A percentile compares a stretch with the other conserved stretches of the same genome.
Evolutionary conservation across 1,284 basidiomycete species (phyloP).

Genomic region (Hymenochaete sp.): DNA sequence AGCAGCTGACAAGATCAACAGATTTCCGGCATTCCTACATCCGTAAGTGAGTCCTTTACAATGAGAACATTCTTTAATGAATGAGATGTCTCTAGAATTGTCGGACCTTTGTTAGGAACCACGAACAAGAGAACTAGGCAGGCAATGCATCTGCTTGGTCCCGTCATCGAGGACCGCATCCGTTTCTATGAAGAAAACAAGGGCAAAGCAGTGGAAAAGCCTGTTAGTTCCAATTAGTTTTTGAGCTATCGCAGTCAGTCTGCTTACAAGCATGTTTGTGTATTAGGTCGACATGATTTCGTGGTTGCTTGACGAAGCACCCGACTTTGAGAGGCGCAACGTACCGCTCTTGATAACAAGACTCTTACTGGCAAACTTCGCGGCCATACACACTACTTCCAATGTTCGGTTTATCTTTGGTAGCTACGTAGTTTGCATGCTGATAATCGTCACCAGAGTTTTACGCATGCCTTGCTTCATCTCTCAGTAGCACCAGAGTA

Average conservation of each 20-base stretch:
- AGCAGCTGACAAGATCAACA: slow-evolving; percentile 23
- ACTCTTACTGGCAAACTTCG: slow-evolving; percentile 26
- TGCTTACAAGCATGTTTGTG: too few species aligned
- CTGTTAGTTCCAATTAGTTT: slow-evolving; percentile 30
- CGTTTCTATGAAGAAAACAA: slow-evolving; percentile 27
- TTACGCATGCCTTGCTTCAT: slow-evolving; percentile 30
- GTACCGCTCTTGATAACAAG: slow-evolving; percentile 19
- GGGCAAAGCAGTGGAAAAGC: slow-evolving; percentile 30
- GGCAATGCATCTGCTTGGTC: slow-evolving; percentile 26
- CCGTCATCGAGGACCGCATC: slow-evolving; percentile 32
- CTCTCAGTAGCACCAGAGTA: slow-evolving; percentile 32
- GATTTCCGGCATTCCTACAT: slow-evolving; percentile 30
- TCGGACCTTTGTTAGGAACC: slow-evolving; percentile 1
- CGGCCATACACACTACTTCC: slow-evolving; percentile 27
- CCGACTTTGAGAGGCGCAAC: slow-evolving; percentile 10
- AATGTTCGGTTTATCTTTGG: slow-evolving; percentile 19
- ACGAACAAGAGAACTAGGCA: slow-evolving; percentile 15
- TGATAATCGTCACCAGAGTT: slow-evolving; percentile 21
- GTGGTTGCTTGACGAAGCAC: slow-evolving; percentile 16
- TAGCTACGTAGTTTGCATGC: background rate
- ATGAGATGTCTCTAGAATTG: slow-evolving; percentile 4
- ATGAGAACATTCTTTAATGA: background rate
- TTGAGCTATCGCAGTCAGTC: too few species aligned
- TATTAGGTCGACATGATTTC: slow-evolving; percentile 7
- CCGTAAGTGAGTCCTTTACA: slow-evolving; percentile 8